Evolutionary conservation across 2,329 filamentous ascomycete genomes (phyloP).

Genomic region (Keithomyces neogunnii): DNA sequence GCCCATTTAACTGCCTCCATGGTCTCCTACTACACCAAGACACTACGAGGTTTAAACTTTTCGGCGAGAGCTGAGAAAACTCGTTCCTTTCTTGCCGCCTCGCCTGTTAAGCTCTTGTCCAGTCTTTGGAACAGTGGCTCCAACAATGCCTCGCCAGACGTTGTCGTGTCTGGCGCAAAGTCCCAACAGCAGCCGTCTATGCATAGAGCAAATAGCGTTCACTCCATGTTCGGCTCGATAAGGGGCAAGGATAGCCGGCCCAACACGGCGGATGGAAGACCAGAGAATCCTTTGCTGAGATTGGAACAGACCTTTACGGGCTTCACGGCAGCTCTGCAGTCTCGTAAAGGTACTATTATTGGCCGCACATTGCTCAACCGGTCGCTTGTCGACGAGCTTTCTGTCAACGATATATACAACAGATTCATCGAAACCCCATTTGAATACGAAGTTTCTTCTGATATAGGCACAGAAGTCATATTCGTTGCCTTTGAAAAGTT

Average conservation of each 20-base stretch:
- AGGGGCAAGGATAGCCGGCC: conserved; percentile 32
- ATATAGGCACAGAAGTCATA: conserved; percentile 72
- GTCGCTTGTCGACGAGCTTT: conserved; percentile 62
- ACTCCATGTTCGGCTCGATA: conserved; percentile 47
- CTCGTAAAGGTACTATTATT: conserved; percentile 78
- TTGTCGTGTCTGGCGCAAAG: conserved; percentile 23
- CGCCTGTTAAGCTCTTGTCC: conserved; percentile 83
- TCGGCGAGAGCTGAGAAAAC: conserved; percentile 52
- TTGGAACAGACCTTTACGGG: conserved; percentile 80
- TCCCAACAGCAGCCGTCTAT: conserved; percentile 32
- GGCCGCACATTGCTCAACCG: conserved; percentile 68
- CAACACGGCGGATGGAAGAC: conserved; percentile 39
- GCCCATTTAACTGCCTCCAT: conserved; percentile 56
- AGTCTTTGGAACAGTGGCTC: conserved; percentile 63
- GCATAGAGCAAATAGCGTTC: conserved; percentile 36
- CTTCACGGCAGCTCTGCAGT: conserved; percentile 74
- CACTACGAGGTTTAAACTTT: conserved; percentile 61
- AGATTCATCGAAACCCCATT: conserved; percentile 74
- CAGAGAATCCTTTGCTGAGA: conserved; percentile 59
- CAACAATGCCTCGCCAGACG: conserved; percentile 25
- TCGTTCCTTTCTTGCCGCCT: conserved; percentile 65
- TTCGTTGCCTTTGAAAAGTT: conserved; percentile 95
- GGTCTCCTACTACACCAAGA: conserved; percentile 69
- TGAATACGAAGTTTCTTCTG: conserved; percentile 65
- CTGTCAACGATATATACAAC: conserved; percentile 87